Conservation (phyloP, 306 rosid species). For the Abrus pulchellus region DNA sequence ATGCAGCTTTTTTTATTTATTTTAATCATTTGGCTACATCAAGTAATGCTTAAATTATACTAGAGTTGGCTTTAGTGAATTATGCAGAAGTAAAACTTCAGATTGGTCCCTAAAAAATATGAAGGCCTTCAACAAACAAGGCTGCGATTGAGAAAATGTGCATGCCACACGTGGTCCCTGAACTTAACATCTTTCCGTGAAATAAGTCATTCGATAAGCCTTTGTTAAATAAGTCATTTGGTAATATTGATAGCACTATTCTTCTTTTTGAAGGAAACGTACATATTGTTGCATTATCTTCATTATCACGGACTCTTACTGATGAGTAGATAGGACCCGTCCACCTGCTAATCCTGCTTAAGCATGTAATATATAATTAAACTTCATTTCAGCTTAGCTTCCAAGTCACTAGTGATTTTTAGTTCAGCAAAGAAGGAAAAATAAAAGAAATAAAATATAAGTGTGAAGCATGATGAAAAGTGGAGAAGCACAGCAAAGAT, state of each 20-base stretch:
- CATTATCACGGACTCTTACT: neutral
- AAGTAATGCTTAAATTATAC: neutral
- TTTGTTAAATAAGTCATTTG: too few species aligned
- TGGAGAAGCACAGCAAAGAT: neutral
- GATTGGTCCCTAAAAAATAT: too few species aligned
- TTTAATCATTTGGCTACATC: neutral
- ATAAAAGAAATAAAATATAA: neutral
- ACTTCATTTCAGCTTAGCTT: conserved; percentile 23
- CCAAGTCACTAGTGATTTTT: neutral
- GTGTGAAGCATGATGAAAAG: neutral
- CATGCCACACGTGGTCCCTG: too few species aligned
- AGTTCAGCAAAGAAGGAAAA: conserved; percentile 10
- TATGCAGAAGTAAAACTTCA: too few species aligned
- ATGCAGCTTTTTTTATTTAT: neutral
- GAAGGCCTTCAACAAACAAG: too few species aligned
- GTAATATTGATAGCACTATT: too few species aligned
- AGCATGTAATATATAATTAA: conserved; percentile 25
- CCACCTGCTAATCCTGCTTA: conserved; percentile 32
- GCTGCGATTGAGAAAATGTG: too few species aligned
- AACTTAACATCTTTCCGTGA: too few species aligned
- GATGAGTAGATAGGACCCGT: neutral
- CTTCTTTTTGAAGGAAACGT: neutral
- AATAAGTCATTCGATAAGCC: too few species aligned
- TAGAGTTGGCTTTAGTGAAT: neutral
- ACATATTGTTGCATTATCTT: neutral